A percentile compares a stretch with the other conserved stretches of the same genome.
phyloP scores from a whole-genome alignment of 2,329 filamentous ascomycete genomes.

The Monosporascus ibericus region DNA sequence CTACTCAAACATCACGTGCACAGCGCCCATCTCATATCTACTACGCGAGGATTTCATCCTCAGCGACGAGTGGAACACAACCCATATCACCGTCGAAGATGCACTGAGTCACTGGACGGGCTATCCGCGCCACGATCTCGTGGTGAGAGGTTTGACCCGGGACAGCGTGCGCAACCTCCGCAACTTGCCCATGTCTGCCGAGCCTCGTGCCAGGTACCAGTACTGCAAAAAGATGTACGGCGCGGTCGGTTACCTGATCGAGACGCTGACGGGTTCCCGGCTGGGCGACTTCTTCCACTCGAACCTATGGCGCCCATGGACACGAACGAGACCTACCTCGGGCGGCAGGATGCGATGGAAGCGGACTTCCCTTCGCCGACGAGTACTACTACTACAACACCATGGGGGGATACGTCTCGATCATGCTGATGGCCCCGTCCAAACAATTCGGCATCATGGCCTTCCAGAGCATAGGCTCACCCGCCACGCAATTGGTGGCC shows the following conservation, averaged over 20 bases:
- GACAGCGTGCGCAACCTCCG: conserved; percentile 38
- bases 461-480: conserved; percentile 18
- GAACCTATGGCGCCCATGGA: conserved; percentile 38
- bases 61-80: conserved; percentile 37
- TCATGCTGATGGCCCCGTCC: conserved; percentile 28
- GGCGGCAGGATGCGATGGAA: conserved; percentile 19
- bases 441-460: conserved; percentile 26
- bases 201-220: conserved; percentile 29
- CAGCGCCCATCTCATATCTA: conserved; percentile 37
- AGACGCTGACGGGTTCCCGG: conserved; percentile 30
- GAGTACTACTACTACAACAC: conserved; percentile 35
- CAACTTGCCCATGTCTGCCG: conserved; percentile 30
- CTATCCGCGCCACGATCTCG: conserved; percentile 35
- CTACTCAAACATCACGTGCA: conserved; percentile 37
- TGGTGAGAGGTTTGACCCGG: conserved; percentile 22
- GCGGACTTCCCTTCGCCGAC: conserved; percentile 28
- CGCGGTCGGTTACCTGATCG: conserved; percentile 38
- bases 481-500: conserved; percentile 13
- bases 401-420: conserved; percentile 14
- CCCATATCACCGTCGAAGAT: conserved; percentile 47
- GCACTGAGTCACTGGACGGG: conserved; percentile 47
- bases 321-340: conserved; percentile 38
- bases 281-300: conserved; percentile 35
- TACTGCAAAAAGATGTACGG: conserved; percentile 48
- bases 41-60: conserved; percentile 48